These are phyloP conservation scores for Metarhizium anisopliae DNA, from an alignment of 2,329 filamentous ascomycete genomes.

Conservation along the genomic window DNA sequence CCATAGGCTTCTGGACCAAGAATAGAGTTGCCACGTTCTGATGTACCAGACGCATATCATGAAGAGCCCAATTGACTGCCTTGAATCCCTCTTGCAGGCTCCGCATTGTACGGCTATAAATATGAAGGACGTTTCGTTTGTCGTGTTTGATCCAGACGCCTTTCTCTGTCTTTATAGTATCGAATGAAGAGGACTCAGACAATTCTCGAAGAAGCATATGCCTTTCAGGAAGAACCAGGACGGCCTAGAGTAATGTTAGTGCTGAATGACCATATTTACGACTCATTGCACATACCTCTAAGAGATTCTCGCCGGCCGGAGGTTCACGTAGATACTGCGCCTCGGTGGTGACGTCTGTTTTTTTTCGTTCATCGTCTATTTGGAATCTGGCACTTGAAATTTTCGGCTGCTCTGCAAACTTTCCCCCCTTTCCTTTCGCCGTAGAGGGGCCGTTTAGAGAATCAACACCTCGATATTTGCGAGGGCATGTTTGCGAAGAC, in stretches of 20 bases:
- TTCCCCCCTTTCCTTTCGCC: neutral
- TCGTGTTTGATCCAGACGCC: conserved; percentile 22
- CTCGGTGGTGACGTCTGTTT: conserved; percentile 8
- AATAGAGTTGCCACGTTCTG: conserved; percentile 15
- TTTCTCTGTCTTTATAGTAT: conserved; percentile 19
- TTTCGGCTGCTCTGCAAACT: neutral
- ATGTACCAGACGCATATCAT: conserved; percentile 21
- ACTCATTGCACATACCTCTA: conserved; percentile 13
- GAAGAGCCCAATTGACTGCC: conserved; percentile 21
- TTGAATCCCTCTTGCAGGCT: conserved; percentile 18
- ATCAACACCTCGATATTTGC: neutral
- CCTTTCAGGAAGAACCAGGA: conserved; percentile 20
- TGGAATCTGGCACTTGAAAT: conserved; percentile 17
- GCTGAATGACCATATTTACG: neutral
- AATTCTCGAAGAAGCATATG: conserved; percentile 17
- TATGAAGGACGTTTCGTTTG: conserved; percentile 16
- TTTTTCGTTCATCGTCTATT: conserved; percentile 11
- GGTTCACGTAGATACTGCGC: conserved; percentile 15
- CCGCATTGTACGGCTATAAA: conserved; percentile 15
- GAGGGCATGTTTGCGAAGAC: neutral
- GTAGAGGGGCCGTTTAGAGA: neutral
- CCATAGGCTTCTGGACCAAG: conserved; percentile 18
- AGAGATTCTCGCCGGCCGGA: conserved; percentile 12
- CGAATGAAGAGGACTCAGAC: conserved; percentile 13
- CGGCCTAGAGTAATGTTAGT: conserved; percentile 12